Evolutionary conservation across 2,329 filamentous ascomycete genomes (phyloP).

Genomic region (Xylaria digitata): DNA sequence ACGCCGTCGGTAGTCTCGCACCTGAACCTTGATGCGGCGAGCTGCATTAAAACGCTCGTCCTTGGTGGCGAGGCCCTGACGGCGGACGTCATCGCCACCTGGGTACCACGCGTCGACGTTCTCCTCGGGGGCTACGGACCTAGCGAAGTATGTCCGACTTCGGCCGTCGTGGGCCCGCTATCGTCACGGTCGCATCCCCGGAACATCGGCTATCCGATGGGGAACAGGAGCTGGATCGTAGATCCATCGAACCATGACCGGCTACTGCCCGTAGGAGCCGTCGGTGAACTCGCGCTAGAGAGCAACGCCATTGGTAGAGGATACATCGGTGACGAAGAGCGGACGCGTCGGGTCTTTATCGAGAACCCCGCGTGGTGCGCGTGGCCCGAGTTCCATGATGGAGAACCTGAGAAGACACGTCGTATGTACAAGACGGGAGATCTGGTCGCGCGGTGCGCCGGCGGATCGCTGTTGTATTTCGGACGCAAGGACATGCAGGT

Average conservation of each 20-base stretch:
- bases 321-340: slow-evolving; percentile 28
- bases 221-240: slow-evolving; percentile 20
- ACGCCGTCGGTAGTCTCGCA: slow-evolving; percentile 22
- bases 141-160: slow-evolving; percentile 23
- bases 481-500: slow-evolving; percentile 29
- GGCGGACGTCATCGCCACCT: slow-evolving; percentile 14
- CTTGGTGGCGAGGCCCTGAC: slow-evolving; percentile 21
- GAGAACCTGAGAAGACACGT: neutral
- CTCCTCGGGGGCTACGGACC: slow-evolving; percentile 25
- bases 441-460: slow-evolving; percentile 14
- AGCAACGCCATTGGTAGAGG: slow-evolving; percentile 21
- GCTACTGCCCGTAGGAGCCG: slow-evolving; percentile 21
- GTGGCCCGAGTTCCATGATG: slow-evolving; percentile 13
- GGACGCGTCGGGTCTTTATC: slow-evolving; percentile 18
- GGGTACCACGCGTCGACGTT: slow-evolving; percentile 21
- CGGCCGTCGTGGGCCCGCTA: slow-evolving; percentile 21
- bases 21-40: slow-evolving; percentile 17
- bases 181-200: neutral
- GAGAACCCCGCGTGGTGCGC: slow-evolving; percentile 18
- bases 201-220: slow-evolving; percentile 17
- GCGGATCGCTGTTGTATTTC: slow-evolving; percentile 19
- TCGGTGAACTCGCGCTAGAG: slow-evolving; percentile 23
- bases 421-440: slow-evolving; percentile 29
- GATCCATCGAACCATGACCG: slow-evolving; percentile 23
- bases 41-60: slow-evolving; percentile 18